Base-by-base conservation (phyloP, 2,329 filamentous ascomycete species). In the Fusarium dimerum region DNA sequence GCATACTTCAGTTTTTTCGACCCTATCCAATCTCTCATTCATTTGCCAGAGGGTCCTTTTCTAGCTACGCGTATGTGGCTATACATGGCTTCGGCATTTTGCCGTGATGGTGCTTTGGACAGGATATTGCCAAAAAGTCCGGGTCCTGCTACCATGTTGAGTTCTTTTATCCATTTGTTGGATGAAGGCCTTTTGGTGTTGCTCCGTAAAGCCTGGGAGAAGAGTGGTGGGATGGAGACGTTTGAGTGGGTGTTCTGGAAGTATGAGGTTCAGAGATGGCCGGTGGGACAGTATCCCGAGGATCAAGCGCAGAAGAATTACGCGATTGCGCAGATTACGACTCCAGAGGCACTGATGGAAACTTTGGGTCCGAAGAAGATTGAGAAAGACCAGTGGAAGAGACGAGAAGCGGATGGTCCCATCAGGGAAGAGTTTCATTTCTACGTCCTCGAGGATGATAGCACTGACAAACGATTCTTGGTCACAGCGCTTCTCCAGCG, bases 161-260 rank as follows among this genome's bases (percentile, higher is more conserved):
- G 32, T 36, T 15, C 10, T 15, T 36, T 36, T 36, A 15, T 36
- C 32, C 32, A 36, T 36, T 10, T 15, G 10, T 15, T 40, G 2
- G 51, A 54, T 16, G 40, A 51, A 8, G 18, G 40, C 2, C 26
- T 54, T 5, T 47, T 52, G 8, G 32, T 29, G 4, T 38, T 38
- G n/a, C 18, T 48, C 4, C 40, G 34, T 5, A 30, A 3, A 7
- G 47, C 48, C 6, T 51, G 50, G 44, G n/a, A 9, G 3, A 15
- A n/a, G 3, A 39, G 50, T 43, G 29, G 26, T 2, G 43, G 40
- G 15, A 34, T 6, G 3, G 44, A 51, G 6, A 36, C 43, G n/a
- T 51, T 51, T n/a, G 20, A 43, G 20, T 51, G 50, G 45, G 50
- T 44, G 6, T 51, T 51, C 20, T 32, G 30, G n/a, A 36, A 48